Base-by-base conservation (phyloP, 768 basidiomycete genomes). In the Hericium erinaceus region DNA sequence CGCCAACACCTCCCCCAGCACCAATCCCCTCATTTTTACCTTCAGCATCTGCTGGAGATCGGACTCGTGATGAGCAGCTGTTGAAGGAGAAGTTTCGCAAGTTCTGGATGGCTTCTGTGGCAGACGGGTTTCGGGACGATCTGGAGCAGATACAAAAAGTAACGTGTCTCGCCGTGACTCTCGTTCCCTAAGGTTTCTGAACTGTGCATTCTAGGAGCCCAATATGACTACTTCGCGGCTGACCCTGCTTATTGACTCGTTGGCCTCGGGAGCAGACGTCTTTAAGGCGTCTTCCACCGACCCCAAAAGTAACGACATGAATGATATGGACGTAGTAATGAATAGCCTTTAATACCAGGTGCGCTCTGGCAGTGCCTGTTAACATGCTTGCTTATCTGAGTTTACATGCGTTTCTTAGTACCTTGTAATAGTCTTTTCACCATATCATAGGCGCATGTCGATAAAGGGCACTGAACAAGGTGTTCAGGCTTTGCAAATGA, bases 91-190 rank as follows among this genome's bases (percentile, higher is more conserved):
- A 76, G 48, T 93, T 93, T 68, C 74, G 85, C 56, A 84, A 85
- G 68, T 92, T 93, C 65, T 93, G 91, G 91, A 91, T 93, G 89
- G 72, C 81, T 2, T 82, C 85, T 0, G 78, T 92, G 7, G 87
- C 84, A 2, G 88, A 92, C 67, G 89, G 82, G 11, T 94, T 93
- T 71, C 81, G 80, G 60, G 84, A 87, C 49, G 92, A 93, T 68
- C 74, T 93, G n/a, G 89, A 91, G 64, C 78, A 84, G 64, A 84
- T 93, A 64, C 82, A 85, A 37, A 89, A 91, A 78, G 91, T 88
- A 54, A 40, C 78, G 26, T 69, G 39, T 54, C 11, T 39, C 24
- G 20, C 24, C 4, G 11, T 41, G 4, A 16, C 12, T 12, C 58
- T 76, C 74, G 41, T 26, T 39, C 44, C 54, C 39, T 39, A 59